Evolutionary conservation across 768 basidiomycete species (phyloP).

Genomic region (Russula sp.): DNA sequence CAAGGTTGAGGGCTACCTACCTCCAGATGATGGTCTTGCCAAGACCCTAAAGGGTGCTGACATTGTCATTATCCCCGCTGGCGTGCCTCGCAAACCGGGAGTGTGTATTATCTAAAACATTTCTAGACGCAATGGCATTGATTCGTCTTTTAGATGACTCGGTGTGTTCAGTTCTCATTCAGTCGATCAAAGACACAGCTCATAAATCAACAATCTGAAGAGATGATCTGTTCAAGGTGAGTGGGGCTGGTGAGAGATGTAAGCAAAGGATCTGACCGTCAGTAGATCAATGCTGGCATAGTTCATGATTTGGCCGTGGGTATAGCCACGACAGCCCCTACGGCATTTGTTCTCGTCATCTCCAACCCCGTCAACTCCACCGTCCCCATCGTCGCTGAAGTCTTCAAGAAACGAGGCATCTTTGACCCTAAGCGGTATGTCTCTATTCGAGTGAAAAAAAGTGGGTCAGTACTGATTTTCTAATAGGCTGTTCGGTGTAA

Average conservation of each 20-base stretch:
- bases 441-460: background rate
- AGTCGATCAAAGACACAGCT: background rate
- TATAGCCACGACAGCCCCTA: constrained; percentile 75
- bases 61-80: constrained; percentile 91
- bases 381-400: constrained; percentile 92
- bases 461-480: constrained; percentile 1
- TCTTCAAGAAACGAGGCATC: constrained; percentile 86
- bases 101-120: constrained; percentile 38
- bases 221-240: constrained; percentile 92
- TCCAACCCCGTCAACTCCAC: constrained; percentile 99
- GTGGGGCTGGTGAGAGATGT: constrained; percentile 8
- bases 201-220: constrained; percentile 33
- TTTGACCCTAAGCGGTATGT: constrained; percentile 86
- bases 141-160: constrained; percentile 37
- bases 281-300: constrained; percentile 95
- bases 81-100: constrained; percentile 91
- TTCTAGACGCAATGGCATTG: background rate
- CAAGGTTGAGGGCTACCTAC: constrained; percentile 74
- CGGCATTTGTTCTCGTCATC: constrained; percentile 92
- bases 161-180: constrained; percentile 29
- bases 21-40: constrained; percentile 73
- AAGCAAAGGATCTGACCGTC: constrained; percentile 7
- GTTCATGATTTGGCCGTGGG: constrained; percentile 88
- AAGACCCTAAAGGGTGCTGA: constrained; percentile 81
- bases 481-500: constrained; percentile 91